Conservation (phyloP, 2,329 filamentous ascomycete species). For the Zymoseptoria crescenta region DNA sequence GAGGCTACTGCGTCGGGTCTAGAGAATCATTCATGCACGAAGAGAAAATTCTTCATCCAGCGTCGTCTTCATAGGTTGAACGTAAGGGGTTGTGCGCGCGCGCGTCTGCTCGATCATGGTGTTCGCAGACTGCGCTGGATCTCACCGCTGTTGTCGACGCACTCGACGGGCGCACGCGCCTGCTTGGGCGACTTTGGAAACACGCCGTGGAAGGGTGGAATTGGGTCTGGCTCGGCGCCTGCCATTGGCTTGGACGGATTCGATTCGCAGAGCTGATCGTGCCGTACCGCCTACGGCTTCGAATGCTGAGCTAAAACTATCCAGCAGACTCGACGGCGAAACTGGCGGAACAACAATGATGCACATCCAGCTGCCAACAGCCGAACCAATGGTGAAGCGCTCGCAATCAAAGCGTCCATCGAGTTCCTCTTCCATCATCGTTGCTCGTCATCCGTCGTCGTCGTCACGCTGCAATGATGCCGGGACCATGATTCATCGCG, state of each 20-base stretch:
- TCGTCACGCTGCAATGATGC: not conserved
- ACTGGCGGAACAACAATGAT: not conserved
- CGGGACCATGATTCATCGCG: not conserved
- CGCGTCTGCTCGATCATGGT: not conserved
- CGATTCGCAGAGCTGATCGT: not conserved
- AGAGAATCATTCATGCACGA: constrained; percentile 8
- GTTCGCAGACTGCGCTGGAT: not conserved
- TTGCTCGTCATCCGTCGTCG: not conserved
- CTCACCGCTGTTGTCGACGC: not conserved
- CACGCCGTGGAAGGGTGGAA: too few relatives aligned
- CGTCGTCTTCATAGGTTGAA: constrained; percentile 8
- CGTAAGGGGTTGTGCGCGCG: not conserved
- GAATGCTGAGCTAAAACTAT: not conserved
- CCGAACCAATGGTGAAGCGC: not conserved
- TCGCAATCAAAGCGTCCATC: not conserved
- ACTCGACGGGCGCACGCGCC: not conserved
- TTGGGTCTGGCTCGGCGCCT: not conserved
- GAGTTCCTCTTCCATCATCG: not conserved
- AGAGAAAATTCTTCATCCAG: constrained; percentile 12
- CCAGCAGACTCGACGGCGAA: not conserved
- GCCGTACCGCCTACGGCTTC: not conserved
- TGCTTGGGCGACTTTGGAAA: too few relatives aligned
- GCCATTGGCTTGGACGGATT: not conserved
- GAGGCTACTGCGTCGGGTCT: too few relatives aligned
- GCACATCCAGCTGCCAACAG: not conserved